Evolutionary conservation across 257 asterid genomes (phyloP).

Genomic region (Mitragyna speciosa): DNA sequence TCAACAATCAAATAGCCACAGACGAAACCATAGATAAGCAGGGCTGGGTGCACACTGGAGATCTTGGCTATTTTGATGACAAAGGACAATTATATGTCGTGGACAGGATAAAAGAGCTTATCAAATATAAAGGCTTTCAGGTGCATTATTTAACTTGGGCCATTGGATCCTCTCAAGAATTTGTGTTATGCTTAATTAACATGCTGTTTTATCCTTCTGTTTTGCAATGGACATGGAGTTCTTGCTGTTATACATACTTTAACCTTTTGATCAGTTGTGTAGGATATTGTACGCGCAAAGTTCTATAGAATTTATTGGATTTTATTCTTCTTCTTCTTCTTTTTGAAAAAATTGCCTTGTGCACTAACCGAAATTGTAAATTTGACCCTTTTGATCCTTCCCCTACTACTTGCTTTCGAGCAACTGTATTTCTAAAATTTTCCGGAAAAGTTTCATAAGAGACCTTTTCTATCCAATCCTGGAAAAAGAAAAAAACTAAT

Average conservation of each 20-base stretch:
- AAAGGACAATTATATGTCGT: constrained; percentile 40
- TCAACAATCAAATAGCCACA: constrained; percentile 37
- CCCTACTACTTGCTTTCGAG: not conserved
- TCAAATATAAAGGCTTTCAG: constrained; percentile 49
- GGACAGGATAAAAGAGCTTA: constrained; percentile 45
- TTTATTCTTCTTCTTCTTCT: not conserved
- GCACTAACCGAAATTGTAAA: not conserved
- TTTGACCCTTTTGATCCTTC: not conserved
- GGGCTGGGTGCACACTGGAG: constrained; percentile 50
- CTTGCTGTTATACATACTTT: not conserved
- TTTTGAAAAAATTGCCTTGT: not conserved
- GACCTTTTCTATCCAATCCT: no score
- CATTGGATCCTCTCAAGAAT: not conserved
- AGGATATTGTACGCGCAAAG: no score
- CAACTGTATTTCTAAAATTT: no score
- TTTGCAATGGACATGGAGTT: not conserved
- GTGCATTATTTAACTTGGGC: constrained; percentile 5
- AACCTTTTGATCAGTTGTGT: not conserved
- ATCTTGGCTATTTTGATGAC: constrained; percentile 46
- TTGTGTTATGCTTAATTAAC: not conserved
- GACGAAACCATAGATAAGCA: constrained; percentile 30
- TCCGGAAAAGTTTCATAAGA: no score
- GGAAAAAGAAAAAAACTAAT: no score
- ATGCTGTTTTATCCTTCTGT: not conserved
- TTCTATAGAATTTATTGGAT: no score